Evolutionary conservation across 2,329 filamentous ascomycete species (phyloP).

Genomic region (Beauveria sp.): DNA sequence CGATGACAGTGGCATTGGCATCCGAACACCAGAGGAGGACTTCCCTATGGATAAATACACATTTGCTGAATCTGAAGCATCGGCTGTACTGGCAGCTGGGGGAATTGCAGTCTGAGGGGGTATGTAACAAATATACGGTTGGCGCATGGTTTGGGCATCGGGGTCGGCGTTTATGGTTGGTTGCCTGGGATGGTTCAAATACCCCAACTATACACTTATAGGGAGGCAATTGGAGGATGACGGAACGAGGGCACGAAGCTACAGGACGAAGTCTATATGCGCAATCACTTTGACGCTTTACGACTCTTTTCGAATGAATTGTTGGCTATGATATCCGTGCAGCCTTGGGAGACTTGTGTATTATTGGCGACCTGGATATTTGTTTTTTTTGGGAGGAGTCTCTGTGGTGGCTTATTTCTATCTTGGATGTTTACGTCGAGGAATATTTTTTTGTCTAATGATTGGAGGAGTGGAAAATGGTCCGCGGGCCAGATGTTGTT

Average conservation of each 20-base stretch:
- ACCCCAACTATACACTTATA: conserved; percentile 8
- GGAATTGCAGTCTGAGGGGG: conserved; percentile 20
- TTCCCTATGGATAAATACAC: conserved; percentile 54
- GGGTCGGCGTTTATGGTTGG: conserved; percentile 10
- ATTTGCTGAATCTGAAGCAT: conserved; percentile 30
- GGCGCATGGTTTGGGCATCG: conserved; percentile 7
- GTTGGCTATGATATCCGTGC: conserved; percentile 3
- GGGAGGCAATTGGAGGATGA: conserved; percentile 8
- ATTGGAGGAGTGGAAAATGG: background rate
- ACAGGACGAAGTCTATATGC: conserved; percentile 1
- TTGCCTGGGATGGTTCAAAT: conserved; percentile 7
- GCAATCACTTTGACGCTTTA: background rate
- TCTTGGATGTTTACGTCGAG: conserved; percentile 5
- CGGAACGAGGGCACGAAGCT: conserved; percentile 7
- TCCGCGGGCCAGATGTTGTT: background rate
- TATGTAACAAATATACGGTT: background rate
- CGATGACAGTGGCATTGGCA: conserved; percentile 70
- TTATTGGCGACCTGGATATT: conserved; percentile 10
- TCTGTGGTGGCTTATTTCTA: background rate
- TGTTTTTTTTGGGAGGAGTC: background rate
- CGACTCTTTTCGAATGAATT: background rate
- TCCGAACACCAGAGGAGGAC: conserved; percentile 59
- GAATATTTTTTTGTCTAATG: conserved; percentile 11
- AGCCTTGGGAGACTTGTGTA: background rate
- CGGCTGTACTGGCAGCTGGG: conserved; percentile 25